Conservation (phyloP, 768 basidiomycete species). For the Tulasnella sp. region DNA sequence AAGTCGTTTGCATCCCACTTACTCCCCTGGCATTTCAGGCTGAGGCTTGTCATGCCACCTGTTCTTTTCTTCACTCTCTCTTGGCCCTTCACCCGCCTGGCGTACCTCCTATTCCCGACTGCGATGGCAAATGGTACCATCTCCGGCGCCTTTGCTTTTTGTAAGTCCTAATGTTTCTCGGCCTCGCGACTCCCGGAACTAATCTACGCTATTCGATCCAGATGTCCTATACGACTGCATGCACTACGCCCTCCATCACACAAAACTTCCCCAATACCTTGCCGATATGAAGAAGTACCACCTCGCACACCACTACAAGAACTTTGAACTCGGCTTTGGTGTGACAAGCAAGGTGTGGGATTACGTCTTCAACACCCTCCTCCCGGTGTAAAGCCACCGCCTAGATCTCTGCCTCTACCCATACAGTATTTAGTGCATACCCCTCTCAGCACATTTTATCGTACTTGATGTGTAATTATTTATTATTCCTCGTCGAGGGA, state of each 20-base stretch:
- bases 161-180: constrained; percentile 14
- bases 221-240: constrained; percentile 81
- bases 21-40: constrained; percentile 33
- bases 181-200: constrained; percentile 17
- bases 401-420: background rate
- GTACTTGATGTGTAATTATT: background rate
- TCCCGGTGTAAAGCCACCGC: constrained; percentile 42
- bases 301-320: constrained; percentile 96
- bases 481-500: background rate
- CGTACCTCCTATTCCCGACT: constrained; percentile 70
- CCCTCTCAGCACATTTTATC: background rate
- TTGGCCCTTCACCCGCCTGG: constrained; percentile 80
- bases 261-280: constrained; percentile 75
- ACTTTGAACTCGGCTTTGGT: constrained; percentile 94
- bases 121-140: constrained; percentile 88
- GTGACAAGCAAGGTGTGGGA: constrained; percentile 99
- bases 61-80: constrained; percentile 67
- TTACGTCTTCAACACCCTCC: constrained; percentile 75
- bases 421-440: background rate
- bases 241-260: constrained; percentile 92
- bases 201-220: constrained; percentile 28
- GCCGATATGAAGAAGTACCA: constrained; percentile 95
- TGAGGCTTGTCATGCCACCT: constrained; percentile 97
- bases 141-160: constrained; percentile 61
- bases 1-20: background rate